Percentiles rank a stretch among this genome's conserved stretches.
Evolutionary conservation across 106 monocot genomes (phyloP).

Genomic region (Posidonia australis): DNA sequence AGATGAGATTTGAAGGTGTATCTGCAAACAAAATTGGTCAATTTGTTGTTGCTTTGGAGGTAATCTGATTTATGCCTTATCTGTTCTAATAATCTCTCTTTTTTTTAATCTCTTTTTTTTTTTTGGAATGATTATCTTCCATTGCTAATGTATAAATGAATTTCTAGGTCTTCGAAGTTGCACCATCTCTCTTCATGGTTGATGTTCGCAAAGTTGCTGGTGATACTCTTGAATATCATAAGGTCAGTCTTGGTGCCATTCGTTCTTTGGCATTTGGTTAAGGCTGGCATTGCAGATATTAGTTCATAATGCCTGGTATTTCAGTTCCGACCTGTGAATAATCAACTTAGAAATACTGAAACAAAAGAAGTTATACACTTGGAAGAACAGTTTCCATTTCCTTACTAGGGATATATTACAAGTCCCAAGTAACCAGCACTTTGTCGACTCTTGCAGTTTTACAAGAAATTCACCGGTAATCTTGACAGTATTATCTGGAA

Average conservation of each 20-base stretch:
- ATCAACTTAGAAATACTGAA: too few relatives aligned
- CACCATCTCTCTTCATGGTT: slow-evolving; percentile 84
- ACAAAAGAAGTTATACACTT: too few relatives aligned
- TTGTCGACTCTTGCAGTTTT: slow-evolving; percentile 43
- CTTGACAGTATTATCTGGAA: slow-evolving; percentile 71
- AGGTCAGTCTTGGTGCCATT: slow-evolving; percentile 23
- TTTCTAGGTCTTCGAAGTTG: slow-evolving; percentile 87
- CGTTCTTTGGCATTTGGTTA: not conserved
- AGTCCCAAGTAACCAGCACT: not conserved
- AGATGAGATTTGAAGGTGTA: slow-evolving; percentile 91
- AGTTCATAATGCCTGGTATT: too few relatives aligned
- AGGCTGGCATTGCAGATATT: not conserved
- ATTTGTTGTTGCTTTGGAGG: slow-evolving; percentile 80
- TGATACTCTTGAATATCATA: slow-evolving; percentile 88
- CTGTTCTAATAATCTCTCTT: not conserved
- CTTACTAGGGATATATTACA: too few relatives aligned
- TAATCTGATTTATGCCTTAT: slow-evolving; percentile 20
- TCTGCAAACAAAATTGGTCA: slow-evolving; percentile 54
- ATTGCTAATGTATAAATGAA: not conserved
- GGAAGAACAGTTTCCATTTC: too few relatives aligned
- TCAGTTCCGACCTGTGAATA: too few relatives aligned
- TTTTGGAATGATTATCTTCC: not conserved
- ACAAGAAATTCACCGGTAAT: slow-evolving; percentile 58
- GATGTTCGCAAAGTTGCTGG: slow-evolving; percentile 90
- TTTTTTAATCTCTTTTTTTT: not conserved